Conservation (phyloP, 2,329 filamentous ascomycete species). For the Hypomyces rosellus region DNA sequence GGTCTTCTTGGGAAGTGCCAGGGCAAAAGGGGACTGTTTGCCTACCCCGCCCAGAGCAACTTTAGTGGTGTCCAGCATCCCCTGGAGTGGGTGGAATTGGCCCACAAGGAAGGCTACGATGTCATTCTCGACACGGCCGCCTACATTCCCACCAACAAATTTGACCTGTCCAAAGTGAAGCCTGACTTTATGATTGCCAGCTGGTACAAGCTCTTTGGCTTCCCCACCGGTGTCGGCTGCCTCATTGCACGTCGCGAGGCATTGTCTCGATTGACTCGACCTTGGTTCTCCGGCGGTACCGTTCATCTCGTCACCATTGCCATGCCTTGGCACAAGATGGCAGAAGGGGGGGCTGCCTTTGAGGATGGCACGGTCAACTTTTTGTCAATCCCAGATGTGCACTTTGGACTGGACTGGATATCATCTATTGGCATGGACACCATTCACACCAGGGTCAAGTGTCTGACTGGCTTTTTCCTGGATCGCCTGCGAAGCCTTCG, state of each 20-base stretch:
- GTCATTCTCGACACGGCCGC: slow-evolving; percentile 36
- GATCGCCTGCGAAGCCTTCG: slow-evolving; percentile 22
- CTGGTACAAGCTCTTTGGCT: slow-evolving; percentile 39
- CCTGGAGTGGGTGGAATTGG: slow-evolving; percentile 28
- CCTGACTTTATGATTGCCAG: slow-evolving; percentile 34
- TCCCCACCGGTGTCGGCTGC: slow-evolving; percentile 36
- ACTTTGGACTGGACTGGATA: slow-evolving; percentile 31
- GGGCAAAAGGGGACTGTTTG: slow-evolving; percentile 29
- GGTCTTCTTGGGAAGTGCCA: not conserved
- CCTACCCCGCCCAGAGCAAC: slow-evolving; percentile 41
- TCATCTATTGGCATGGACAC: slow-evolving; percentile 20
- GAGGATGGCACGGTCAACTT: slow-evolving; percentile 38
- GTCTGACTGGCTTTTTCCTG: slow-evolving; percentile 32
- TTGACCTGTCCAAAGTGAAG: slow-evolving; percentile 28
- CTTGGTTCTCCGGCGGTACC: slow-evolving; percentile 36
- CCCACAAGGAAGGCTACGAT: slow-evolving; percentile 32
- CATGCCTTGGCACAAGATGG: slow-evolving; percentile 26
- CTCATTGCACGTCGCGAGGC: slow-evolving; percentile 28
- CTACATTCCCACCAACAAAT: slow-evolving; percentile 29
- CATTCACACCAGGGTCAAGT: slow-evolving; percentile 27
- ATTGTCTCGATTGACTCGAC: slow-evolving; percentile 25
- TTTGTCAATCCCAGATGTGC: slow-evolving; percentile 32
- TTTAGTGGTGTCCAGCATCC: slow-evolving; percentile 38
- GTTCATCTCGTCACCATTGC: slow-evolving; percentile 27
- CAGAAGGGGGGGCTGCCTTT: slow-evolving; percentile 24